A percentile compares a stretch with the other conserved stretches of the same genome.
These are phyloP conservation scores for Eucalyptus rudis DNA, from an alignment of 345 rosid genomes.

Conservation along the genomic window DNA sequence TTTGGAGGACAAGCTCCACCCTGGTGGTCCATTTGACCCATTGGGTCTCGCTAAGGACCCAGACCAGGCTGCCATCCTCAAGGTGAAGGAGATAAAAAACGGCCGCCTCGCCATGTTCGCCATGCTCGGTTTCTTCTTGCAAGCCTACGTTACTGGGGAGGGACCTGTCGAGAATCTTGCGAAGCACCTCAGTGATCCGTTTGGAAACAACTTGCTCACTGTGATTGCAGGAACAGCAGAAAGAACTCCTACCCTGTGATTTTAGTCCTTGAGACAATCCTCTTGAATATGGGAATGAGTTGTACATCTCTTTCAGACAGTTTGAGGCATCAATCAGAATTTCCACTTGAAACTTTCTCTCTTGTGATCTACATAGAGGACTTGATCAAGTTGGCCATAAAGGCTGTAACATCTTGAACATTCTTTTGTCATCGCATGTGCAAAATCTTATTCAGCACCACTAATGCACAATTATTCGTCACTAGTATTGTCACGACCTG, in stretches of 20 bases:
- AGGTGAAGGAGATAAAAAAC: conserved; percentile 94
- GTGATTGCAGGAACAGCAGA: conserved; percentile 67
- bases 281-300: not conserved
- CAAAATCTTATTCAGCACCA: not conserved
- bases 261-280: not conserved
- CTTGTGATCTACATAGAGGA: not conserved
- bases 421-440: not conserved
- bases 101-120: conserved; percentile 96
- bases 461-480: not conserved
- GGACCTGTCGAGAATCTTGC: conserved; percentile 93
- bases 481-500: not conserved
- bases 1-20: conserved; percentile 94
- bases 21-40: conserved; percentile 97
- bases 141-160: conserved; percentile 91
- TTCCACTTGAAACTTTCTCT: not conserved
- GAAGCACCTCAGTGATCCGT: conserved; percentile 90
- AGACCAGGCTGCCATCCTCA: conserved; percentile 84
- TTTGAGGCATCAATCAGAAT: not conserved
- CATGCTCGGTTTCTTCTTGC: conserved; percentile 81
- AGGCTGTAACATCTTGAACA: not conserved
- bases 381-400: not conserved
- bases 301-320: not conserved
- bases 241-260: conserved; percentile 80
- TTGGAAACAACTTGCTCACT: conserved; percentile 97
- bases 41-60: conserved; percentile 91